Percentiles rank a stretch among this genome's conserved stretches.
Conservation (phyloP, 768 basidiomycete genomes). For the Podaxis sp. region DNA sequence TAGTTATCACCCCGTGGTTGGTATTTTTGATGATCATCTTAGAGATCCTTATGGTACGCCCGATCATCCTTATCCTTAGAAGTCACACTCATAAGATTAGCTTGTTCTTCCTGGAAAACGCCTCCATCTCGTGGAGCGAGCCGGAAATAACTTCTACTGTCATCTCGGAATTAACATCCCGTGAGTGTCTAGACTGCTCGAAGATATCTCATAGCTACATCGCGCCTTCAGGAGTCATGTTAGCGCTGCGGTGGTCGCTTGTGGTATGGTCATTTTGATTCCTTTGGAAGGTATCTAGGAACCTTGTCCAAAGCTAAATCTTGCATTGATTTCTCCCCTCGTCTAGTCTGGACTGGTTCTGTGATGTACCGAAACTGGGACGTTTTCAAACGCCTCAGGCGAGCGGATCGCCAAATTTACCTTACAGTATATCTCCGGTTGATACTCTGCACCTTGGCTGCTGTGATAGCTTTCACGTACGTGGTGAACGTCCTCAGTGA, state of each 20-base stretch:
- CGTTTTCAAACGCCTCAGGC: neutral
- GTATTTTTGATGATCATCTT: constrained; percentile 9
- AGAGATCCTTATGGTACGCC: constrained; percentile 8
- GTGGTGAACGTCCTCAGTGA: neutral
- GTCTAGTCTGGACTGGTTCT: constrained; percentile 1
- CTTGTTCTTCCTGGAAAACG: constrained; percentile 2
- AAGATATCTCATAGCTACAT: neutral
- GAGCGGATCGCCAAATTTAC: constrained; percentile 4
- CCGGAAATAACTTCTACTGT: constrained; percentile 9
- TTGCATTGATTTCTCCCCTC: neutral
- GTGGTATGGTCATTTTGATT: neutral
- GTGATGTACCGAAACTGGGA: constrained; percentile 11
- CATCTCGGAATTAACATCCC: constrained; percentile 1
- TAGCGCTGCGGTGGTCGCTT: neutral
- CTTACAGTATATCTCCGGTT: constrained; percentile 5
- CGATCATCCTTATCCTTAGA: neutral
- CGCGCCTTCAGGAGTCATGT: neutral
- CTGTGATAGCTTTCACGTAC: constrained; percentile 5
- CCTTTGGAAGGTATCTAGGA: constrained; percentile 10
- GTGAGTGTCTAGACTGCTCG: neutral
- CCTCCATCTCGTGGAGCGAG: constrained; percentile 4
- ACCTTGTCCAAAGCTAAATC: neutral
- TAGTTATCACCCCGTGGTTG: constrained; percentile 8
- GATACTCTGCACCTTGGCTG: neutral
- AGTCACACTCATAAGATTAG: neutral